These are phyloP conservation scores for Elsinoe batatas DNA, from an alignment of 2,329 filamentous ascomycete species.

Conservation along the genomic window DNA sequence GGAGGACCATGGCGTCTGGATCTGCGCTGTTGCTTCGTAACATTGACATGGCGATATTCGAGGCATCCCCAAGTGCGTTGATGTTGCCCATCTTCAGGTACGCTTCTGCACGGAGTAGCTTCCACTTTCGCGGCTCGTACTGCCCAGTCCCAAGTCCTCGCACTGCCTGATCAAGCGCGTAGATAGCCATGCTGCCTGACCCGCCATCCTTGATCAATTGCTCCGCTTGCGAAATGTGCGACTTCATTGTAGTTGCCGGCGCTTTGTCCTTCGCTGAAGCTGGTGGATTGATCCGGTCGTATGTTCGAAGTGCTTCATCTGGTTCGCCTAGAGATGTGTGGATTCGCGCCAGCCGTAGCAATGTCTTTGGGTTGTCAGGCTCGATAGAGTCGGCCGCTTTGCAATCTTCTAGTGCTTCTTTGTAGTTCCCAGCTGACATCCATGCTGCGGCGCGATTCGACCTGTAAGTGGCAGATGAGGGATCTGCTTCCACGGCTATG, in stretches of 20 bases:
- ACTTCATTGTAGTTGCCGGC: slow-evolving; percentile 73
- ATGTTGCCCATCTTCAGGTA: slow-evolving; percentile 85
- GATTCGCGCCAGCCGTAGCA: slow-evolving; percentile 79
- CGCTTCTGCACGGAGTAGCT: slow-evolving; percentile 81
- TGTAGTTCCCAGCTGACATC: slow-evolving; percentile 75
- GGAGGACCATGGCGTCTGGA: slow-evolving; percentile 82
- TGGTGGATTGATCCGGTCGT: slow-evolving; percentile 66
- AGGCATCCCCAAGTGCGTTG: slow-evolving; percentile 82
- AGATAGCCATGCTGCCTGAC: slow-evolving; percentile 81
- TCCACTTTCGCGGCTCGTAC: slow-evolving; percentile 82
- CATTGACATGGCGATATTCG: slow-evolving; percentile 82
- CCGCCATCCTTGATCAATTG: slow-evolving; percentile 64
- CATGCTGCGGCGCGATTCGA: slow-evolving; percentile 92
- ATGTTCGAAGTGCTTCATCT: slow-evolving; percentile 74
- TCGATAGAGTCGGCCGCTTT: slow-evolving; percentile 73
- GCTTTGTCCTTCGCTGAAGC: slow-evolving; percentile 78
- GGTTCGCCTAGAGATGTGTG: slow-evolving; percentile 81
- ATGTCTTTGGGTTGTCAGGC: slow-evolving; percentile 74
- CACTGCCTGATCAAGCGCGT: slow-evolving; percentile 85
- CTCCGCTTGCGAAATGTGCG: slow-evolving; percentile 70
- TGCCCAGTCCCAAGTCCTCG: slow-evolving; percentile 66
- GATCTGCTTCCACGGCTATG: slow-evolving; percentile 77
- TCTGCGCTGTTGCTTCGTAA: slow-evolving; percentile 82
- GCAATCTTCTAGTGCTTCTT: slow-evolving; percentile 77
- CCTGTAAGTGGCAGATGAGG: slow-evolving; percentile 77